phyloP scores from a whole-genome alignment of 2,329 filamentous ascomycete genomes.

The Colletotrichum eremochloae region DNA sequence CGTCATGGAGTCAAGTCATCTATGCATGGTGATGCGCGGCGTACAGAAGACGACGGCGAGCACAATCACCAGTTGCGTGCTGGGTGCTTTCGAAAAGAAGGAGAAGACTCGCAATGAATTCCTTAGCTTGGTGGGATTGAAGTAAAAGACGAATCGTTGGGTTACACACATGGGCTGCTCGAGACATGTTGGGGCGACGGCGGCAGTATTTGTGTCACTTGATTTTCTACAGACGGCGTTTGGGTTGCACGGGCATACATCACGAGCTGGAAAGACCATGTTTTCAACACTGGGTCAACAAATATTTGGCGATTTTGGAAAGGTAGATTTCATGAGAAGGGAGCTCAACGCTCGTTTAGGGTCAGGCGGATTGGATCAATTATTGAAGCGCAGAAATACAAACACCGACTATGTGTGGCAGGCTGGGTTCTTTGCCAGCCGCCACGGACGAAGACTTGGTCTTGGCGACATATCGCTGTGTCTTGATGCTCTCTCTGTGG shows the following conservation, averaged over 20 bases:
- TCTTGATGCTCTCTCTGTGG: slow-evolving; percentile 1
- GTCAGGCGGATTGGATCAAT: background rate
- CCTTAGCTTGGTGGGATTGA: slow-evolving; percentile 80
- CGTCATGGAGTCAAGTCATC: slow-evolving; percentile 95
- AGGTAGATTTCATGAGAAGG: slow-evolving; percentile 38
- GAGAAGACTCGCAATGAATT: slow-evolving; percentile 98
- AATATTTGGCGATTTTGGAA: slow-evolving; percentile 38
- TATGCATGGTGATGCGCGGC: slow-evolving; percentile 99
- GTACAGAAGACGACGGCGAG: slow-evolving; percentile 90
- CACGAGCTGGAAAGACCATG: slow-evolving; percentile 39
- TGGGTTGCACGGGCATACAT: slow-evolving; percentile 33
- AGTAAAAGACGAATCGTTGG: slow-evolving; percentile 49
- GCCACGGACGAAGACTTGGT: background rate
- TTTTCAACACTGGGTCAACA: slow-evolving; percentile 44
- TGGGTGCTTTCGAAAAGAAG: slow-evolving; percentile 93
- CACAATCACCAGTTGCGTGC: slow-evolving; percentile 96
- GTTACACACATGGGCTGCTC: background rate
- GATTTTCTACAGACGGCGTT: slow-evolving; percentile 38
- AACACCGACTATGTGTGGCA: background rate
- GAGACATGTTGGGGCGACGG: slow-evolving; percentile 13
- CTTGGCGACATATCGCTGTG: slow-evolving; percentile 8
- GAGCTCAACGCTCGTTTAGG: slow-evolving; percentile 43
- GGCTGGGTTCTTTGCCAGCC: slow-evolving; percentile 15
- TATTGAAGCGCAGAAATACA: slow-evolving; percentile 17
- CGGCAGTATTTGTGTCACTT: slow-evolving; percentile 1